Base-by-base conservation (phyloP, 352 stramenopile genomes). In the Pythium periplocum region DNA sequence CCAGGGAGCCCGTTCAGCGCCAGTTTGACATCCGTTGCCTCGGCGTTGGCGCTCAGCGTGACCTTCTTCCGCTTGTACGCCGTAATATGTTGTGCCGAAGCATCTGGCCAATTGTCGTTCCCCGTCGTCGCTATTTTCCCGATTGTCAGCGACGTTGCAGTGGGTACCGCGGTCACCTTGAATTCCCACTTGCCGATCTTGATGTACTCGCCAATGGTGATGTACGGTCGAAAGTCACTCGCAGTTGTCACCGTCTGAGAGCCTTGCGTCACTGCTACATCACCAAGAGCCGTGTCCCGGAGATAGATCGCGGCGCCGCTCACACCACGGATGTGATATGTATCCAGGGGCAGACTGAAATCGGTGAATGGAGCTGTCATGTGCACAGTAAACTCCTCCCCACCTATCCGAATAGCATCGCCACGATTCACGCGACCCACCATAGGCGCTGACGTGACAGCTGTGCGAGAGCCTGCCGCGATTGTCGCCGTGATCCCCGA, bases 41-140 rank as follows among this genome's bases (percentile, higher is more conserved):
- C 75, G 3, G 74, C 70, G n/a, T 69, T 79, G 2, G 58, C 73
- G 39, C 59, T 59, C 34, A 90, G 45, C 3, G 60, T 84, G 43
- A 81, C 66, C 47, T 89, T 93, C 46, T 90, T 90, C 4, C 78
- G 69, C 42, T 68, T 73, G 53, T 83, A 85, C 0, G 78, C 73
- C 2, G 83, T 93, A 38, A 87, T 67, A 32, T 90, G 79, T 26
- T 66, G 39, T 2, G 32, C 56, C 5, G 66, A 66, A 5, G 59
- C 50, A 11, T 61, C 67, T 0, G 68, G 59, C 83, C 83, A 93
- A 3, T 57, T 59, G 51, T 56, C 39, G 7, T 52, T 54, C 3
- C 55, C 66, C 0, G 7, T 52, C 0, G 41, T n/a, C 9, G 56
- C 54, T 32, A 75, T 65, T 45, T 59, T 63, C 37, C 57, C 62